Percentiles rank a stretch among this genome's conserved stretches.
Conservation (phyloP, 257 asterid species). For the Echium plantagineum region DNA sequence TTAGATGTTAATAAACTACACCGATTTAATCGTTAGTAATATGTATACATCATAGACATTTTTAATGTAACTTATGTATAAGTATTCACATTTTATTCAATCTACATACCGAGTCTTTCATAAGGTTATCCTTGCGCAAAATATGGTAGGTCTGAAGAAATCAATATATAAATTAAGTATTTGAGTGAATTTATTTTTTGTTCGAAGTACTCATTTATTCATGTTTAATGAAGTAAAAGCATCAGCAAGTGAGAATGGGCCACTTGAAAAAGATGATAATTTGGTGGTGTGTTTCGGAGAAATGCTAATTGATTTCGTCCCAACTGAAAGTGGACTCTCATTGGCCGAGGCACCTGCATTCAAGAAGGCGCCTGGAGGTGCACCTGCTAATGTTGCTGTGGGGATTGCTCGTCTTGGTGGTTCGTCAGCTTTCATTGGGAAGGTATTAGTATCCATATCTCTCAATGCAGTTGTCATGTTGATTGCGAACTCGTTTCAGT, state of each 20-base stretch:
- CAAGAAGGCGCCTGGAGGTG: conserved; percentile 98
- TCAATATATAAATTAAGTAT: background rate
- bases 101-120: too few relatives aligned
- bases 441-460: conserved; percentile 29
- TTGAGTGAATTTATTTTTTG: background rate
- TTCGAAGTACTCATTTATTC: conserved; percentile 1
- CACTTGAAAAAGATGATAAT: conserved; percentile 37
- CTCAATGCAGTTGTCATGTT: background rate
- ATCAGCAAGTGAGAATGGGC: conserved; percentile 34
- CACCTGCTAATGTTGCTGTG: conserved; percentile 99
- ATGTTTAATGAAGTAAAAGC: conserved; percentile 40
- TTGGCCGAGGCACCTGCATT: conserved; percentile 93
- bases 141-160: background rate
- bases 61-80: too few relatives aligned
- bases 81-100: too few relatives aligned
- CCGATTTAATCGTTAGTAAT: too few relatives aligned
- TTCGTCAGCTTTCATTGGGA: conserved; percentile 89
- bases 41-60: too few relatives aligned
- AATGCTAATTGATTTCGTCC: conserved; percentile 97
- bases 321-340: conserved; percentile 75
- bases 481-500: background rate
- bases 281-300: conserved; percentile 95
- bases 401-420: conserved; percentile 99
- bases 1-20: too few relatives aligned
- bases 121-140: too few relatives aligned